Conservation (phyloP, 2,329 filamentous ascomycete species). For the Verticillium dahliae region DNA sequence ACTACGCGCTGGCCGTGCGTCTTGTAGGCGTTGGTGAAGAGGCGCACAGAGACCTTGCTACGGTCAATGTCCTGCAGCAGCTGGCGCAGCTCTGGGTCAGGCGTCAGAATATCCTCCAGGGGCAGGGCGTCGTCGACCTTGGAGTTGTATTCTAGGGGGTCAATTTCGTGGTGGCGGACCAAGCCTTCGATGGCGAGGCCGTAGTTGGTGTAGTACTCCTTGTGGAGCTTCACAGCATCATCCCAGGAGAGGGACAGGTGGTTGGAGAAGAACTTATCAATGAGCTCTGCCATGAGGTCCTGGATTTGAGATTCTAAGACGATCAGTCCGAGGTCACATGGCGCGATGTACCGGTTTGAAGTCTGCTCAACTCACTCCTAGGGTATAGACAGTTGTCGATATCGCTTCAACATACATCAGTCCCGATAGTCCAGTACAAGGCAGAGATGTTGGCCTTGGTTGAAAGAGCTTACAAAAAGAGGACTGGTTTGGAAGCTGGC, state of each 20-base stretch:
- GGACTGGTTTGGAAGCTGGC: slow-evolving; percentile 26
- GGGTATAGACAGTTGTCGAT: slow-evolving; percentile 98
- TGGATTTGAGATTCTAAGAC: slow-evolving; percentile 67
- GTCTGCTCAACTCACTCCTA: slow-evolving; percentile 52
- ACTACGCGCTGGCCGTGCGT: slow-evolving; percentile 82
- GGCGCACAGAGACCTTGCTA: slow-evolving; percentile 80
- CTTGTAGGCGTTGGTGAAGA: slow-evolving; percentile 94
- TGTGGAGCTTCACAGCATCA: slow-evolving; percentile 80
- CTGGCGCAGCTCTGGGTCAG: slow-evolving; percentile 65
- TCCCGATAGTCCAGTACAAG: not conserved
- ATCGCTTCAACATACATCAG: slow-evolving; percentile 53
- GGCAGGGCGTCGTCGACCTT: slow-evolving; percentile 94
- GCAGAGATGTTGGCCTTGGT: not conserved
- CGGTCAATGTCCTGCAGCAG: slow-evolving; percentile 78
- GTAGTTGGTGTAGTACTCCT: slow-evolving; percentile 92
- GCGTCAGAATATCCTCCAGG: slow-evolving; percentile 75
- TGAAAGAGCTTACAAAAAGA: slow-evolving; percentile 32
- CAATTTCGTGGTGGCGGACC: slow-evolving; percentile 88
- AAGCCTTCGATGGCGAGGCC: slow-evolving; percentile 96
- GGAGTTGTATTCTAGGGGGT: slow-evolving; percentile 87
- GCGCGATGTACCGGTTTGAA: not conserved
- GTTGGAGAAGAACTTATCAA: slow-evolving; percentile 55
- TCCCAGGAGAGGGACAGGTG: slow-evolving; percentile 69
- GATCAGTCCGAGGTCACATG: slow-evolving; percentile 1
- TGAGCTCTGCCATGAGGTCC: slow-evolving; percentile 80